phyloP scores from a whole-genome alignment of 163 green algal genomes.

The Chlamydomonas reinhardtii region DNA sequence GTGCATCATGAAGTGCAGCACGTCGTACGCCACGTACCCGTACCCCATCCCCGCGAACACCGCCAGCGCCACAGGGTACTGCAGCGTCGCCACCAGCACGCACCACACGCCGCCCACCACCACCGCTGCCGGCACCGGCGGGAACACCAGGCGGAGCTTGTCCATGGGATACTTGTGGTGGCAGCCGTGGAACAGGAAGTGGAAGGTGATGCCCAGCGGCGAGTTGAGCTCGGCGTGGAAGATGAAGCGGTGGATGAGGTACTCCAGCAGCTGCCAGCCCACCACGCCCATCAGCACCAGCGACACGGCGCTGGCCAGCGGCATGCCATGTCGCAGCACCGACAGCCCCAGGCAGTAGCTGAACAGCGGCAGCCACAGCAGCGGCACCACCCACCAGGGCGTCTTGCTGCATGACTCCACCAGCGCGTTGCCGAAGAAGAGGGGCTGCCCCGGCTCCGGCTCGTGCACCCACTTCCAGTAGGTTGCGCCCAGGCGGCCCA shows the following conservation, averaged over 20 bases:
- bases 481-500: constrained; percentile 69
- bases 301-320: neutral
- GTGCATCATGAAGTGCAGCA: constrained; percentile 91
- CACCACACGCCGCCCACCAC: constrained; percentile 64
- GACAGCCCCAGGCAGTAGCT: constrained; percentile 24
- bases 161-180: constrained; percentile 96
- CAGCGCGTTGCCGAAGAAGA: constrained; percentile 73
- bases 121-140: constrained; percentile 75
- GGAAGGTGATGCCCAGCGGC: constrained; percentile 80
- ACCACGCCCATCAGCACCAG: constrained; percentile 70
- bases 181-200: constrained; percentile 94
- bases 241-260: constrained; percentile 88
- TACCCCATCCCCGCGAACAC: constrained; percentile 83
- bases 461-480: constrained; percentile 84
- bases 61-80: constrained; percentile 12
- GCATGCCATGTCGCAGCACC: neutral
- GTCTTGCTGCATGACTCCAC: constrained; percentile 71
- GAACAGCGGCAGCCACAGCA: constrained; percentile 69
- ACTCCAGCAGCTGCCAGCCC: constrained; percentile 89
- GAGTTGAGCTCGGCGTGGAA: constrained; percentile 81
- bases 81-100: constrained; percentile 45
- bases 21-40: constrained; percentile 95
- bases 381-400: constrained; percentile 76
- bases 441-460: constrained; percentile 67
- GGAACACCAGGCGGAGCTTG: constrained; percentile 87